Evolutionary conservation across 2,329 filamentous ascomycete genomes (phyloP).

Genomic region (Paecilomyces dactylethromorphus): DNA sequence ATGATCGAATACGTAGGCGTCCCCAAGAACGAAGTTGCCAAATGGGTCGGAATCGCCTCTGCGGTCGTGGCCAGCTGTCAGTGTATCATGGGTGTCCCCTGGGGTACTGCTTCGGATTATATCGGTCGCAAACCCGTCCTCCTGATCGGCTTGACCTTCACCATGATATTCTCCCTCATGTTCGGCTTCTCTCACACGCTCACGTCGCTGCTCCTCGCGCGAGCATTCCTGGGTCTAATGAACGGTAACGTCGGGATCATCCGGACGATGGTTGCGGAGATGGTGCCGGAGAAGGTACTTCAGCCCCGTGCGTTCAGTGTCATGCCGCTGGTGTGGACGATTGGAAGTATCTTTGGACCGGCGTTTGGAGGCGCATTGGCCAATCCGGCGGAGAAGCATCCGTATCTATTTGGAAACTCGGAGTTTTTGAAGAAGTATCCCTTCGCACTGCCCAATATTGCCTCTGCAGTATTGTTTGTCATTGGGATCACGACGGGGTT

Average conservation of each 20-base stretch:
- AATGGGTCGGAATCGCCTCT: slow-evolving; percentile 71
- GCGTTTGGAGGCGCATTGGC: slow-evolving; percentile 82
- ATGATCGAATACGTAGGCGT: slow-evolving; percentile 79
- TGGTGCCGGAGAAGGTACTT: slow-evolving; percentile 79
- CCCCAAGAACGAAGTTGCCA: slow-evolving; percentile 60
- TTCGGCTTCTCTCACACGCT: slow-evolving; percentile 81
- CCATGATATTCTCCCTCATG: slow-evolving; percentile 72
- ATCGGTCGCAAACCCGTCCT: slow-evolving; percentile 80
- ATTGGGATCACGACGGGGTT: slow-evolving; percentile 66
- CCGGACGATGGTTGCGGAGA: slow-evolving; percentile 79
- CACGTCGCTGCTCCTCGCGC: slow-evolving; percentile 69
- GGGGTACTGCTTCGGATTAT: slow-evolving; percentile 70
- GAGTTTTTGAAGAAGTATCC: slow-evolving; percentile 69
- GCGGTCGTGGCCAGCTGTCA: slow-evolving; percentile 68
- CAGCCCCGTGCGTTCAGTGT: slow-evolving; percentile 86
- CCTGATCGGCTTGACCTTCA: slow-evolving; percentile 64
- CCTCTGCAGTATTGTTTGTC: slow-evolving; percentile 69
- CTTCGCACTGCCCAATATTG: slow-evolving; percentile 76
- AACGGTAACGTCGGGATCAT: slow-evolving; percentile 95
- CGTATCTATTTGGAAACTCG: slow-evolving; percentile 60
- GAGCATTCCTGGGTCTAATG: slow-evolving; percentile 71
- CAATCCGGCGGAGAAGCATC: slow-evolving; percentile 69
- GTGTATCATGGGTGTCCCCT: slow-evolving; percentile 63
- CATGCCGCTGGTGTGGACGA: slow-evolving; percentile 86
- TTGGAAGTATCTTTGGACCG: slow-evolving; percentile 83